Percentiles rank a stretch among this genome's conserved stretches.
Evolutionary conservation across 306 rosid genomes (phyloP).

Genomic region (Pterocarpus santalinus): DNA sequence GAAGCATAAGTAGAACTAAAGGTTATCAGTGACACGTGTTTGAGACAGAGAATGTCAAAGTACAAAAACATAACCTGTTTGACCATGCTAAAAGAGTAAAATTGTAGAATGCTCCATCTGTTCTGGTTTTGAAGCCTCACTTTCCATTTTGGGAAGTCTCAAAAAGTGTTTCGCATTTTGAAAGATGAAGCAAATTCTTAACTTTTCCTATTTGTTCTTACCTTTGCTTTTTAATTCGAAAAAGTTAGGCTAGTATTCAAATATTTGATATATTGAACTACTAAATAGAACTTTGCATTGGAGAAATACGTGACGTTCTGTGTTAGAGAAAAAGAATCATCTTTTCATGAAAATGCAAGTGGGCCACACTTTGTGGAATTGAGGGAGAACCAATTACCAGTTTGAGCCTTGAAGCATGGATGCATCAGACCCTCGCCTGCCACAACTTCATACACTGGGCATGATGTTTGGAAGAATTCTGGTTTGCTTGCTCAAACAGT

Average conservation of each 20-base stretch:
- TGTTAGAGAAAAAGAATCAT: not conserved
- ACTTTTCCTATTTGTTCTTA: not conserved
- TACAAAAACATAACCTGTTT: not conserved
- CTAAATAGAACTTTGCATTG: not conserved
- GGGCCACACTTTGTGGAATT: not conserved
- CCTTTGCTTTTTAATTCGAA: not conserved
- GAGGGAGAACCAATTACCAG: too few relatives aligned
- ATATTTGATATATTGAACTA: not conserved
- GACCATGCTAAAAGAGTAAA: too few relatives aligned
- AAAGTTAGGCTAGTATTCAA: too few relatives aligned
- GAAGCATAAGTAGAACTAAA: not conserved
- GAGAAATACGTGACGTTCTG: not conserved
- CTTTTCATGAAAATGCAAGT: not conserved
- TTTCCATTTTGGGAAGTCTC: not conserved
- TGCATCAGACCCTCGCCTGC: too few relatives aligned
- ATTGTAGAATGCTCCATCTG: not conserved
- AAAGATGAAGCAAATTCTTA: not conserved
- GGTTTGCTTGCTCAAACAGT: too few relatives aligned
- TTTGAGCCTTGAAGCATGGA: too few relatives aligned
- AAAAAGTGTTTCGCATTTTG: not conserved
- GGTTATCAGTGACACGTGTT: not conserved
- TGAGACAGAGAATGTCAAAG: not conserved
- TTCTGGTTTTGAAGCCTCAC: not conserved
- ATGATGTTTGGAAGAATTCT: too few relatives aligned
- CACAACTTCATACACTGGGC: too few relatives aligned